Conservation (phyloP, 192 early-diverging fungal genomes). For the Coemansia sp. region DNA sequence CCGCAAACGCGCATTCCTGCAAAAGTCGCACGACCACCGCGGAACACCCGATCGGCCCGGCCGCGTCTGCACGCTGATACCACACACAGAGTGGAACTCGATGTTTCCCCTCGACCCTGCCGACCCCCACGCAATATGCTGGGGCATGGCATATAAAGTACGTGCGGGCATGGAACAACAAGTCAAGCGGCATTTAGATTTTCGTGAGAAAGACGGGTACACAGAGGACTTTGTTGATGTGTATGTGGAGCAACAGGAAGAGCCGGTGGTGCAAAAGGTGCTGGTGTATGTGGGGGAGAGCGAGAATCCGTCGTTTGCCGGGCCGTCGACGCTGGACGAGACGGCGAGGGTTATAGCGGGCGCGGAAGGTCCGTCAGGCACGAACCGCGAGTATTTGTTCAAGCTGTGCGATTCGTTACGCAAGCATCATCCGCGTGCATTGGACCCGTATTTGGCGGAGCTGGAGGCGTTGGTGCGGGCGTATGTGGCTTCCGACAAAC, state of each 20-base stretch:
- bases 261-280: conserved; percentile 58
- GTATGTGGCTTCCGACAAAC: background rate
- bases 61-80: conserved; percentile 83
- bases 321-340: conserved; percentile 59
- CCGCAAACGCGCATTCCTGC: conserved; percentile 17
- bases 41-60: conserved; percentile 77
- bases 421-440: conserved; percentile 46
- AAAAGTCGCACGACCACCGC: conserved; percentile 81
- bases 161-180: conserved; percentile 59
- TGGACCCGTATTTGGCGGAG: conserved; percentile 61
- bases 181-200: conserved; percentile 75
- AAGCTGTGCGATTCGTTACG: conserved; percentile 65
- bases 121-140: conserved; percentile 57
- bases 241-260: conserved; percentile 38
- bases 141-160: conserved; percentile 86
- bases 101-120: conserved; percentile 17
- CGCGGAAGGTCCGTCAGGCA: conserved; percentile 66
- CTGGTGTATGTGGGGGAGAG: conserved; percentile 79
- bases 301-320: conserved; percentile 75
- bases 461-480: conserved; percentile 56
- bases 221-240: conserved; percentile 63
- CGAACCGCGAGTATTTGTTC: conserved; percentile 69
- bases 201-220: conserved; percentile 92
- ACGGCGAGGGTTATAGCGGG: conserved; percentile 68
- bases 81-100: conserved; percentile 63